Conservation (phyloP, 202 grass and related monocot species). For the Hordeum pubiflorum region DNA sequence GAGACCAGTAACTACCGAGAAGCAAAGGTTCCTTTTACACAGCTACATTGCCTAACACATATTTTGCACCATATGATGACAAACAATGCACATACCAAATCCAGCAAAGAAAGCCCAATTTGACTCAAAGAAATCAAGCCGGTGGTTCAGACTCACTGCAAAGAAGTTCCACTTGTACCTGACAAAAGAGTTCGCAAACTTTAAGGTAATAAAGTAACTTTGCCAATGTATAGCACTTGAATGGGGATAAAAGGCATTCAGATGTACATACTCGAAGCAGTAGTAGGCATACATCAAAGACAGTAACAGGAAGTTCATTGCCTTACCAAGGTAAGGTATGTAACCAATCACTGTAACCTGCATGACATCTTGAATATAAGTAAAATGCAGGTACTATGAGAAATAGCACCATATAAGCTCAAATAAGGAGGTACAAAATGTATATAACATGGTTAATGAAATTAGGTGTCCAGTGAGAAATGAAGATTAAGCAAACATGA, state of each 20-base stretch:
- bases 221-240: neutral
- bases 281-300: conserved; percentile 99
- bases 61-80: neutral
- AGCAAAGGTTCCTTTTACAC: neutral
- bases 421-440: conserved; percentile 16
- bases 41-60: neutral
- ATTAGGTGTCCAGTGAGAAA: neutral
- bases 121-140: conserved; percentile 88
- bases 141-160: conserved; percentile 65
- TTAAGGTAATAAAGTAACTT: neutral
- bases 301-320: conserved; percentile 73
- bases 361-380: conserved; percentile 14
- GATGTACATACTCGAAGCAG: conserved; percentile 82
- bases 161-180: conserved; percentile 98
- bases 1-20: neutral
- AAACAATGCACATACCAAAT: conserved; percentile 62
- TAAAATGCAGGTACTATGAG: neutral
- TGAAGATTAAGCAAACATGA: neutral
- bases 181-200: conserved; percentile 20
- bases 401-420: conserved; percentile 5
- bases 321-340: conserved; percentile 82
- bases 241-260: conserved; percentile 1
- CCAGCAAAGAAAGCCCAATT: conserved; percentile 99
- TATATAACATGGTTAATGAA: conserved; percentile 11
- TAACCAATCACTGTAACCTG: conserved; percentile 78